A percentile compares a stretch with the other conserved stretches of the same genome.
These are phyloP conservation scores for Aspergillus sp. DNA, from an alignment of 2,329 filamentous ascomycete genomes.

Conservation along the genomic window DNA sequence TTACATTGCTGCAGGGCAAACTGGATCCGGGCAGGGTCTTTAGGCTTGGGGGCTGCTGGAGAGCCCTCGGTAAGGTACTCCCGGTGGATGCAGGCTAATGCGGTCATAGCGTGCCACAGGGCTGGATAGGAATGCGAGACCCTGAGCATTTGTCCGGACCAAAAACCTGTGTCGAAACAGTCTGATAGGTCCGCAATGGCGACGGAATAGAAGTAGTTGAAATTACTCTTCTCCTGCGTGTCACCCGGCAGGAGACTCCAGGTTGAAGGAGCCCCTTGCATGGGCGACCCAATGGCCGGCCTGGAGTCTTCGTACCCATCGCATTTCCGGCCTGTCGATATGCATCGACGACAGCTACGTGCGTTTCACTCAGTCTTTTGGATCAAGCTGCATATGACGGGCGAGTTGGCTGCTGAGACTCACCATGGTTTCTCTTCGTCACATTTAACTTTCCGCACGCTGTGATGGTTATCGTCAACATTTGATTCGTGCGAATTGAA, in stretches of 20 bases:
- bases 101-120: slow-evolving; percentile 5
- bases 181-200: not conserved
- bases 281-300: not conserved
- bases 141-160: not conserved
- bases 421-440: slow-evolving; percentile 5
- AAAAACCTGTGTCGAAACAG: not conserved
- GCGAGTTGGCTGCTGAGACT: not conserved
- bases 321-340: slow-evolving; percentile 5
- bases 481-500: not conserved
- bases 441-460: slow-evolving; percentile 6
- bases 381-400: not conserved
- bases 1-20: slow-evolving; percentile 1
- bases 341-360: slow-evolving; percentile 2
- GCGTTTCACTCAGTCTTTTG: not conserved
- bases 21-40: not conserved
- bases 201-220: slow-evolving; percentile 1
- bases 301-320: not conserved
- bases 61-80: not conserved
- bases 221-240: not conserved
- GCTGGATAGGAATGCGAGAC: slow-evolving; percentile 3
- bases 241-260: not conserved
- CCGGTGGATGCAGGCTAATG: slow-evolving; percentile 5
- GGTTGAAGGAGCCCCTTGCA: not conserved
- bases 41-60: not conserved
- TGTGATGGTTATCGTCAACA: not conserved